phyloP scores from a whole-genome alignment of 257 asterid species.

The Coffea canephora region DNA sequence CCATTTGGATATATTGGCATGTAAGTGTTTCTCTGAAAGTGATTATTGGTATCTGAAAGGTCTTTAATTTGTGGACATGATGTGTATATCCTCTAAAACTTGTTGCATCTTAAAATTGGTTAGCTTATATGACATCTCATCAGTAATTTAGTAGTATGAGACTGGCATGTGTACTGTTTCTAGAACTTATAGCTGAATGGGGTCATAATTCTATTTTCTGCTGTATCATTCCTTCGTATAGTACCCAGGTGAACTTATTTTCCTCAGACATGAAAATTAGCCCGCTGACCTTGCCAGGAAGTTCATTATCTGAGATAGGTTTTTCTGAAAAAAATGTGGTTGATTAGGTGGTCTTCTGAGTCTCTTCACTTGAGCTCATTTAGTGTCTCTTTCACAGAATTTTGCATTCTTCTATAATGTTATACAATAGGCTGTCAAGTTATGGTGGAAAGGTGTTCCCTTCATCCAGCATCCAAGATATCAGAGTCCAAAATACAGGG shows the following conservation, averaged over 20 bases:
- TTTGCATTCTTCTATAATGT: conserved; percentile 3
- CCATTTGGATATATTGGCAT: conserved; percentile 95
- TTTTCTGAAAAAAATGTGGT: too few species aligned
- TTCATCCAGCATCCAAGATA: conserved; percentile 73
- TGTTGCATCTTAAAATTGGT: background rate
- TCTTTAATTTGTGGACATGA: background rate
- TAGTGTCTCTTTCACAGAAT: background rate
- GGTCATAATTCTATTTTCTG: background rate
- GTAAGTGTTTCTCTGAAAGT: conserved; percentile 36
- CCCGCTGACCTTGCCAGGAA: background rate
- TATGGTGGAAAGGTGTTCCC: conserved; percentile 83
- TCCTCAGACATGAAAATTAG: background rate
- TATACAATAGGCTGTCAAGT: conserved; percentile 60
- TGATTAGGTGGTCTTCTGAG: background rate
- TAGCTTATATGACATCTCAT: background rate
- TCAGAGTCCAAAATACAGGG: conserved; percentile 50
- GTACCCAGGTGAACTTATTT: too few species aligned
- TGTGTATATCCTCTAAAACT: background rate
- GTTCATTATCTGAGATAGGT: background rate
- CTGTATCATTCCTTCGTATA: background rate
- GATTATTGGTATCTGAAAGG: background rate
- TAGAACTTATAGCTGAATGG: background rate
- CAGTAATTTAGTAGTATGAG: background rate
- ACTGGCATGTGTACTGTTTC: background rate
- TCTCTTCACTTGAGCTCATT: background rate